Percentiles rank a stretch among this genome's conserved stretches.
Conservation (phyloP, 139 green algal species). For the Chlorella sp. region DNA sequence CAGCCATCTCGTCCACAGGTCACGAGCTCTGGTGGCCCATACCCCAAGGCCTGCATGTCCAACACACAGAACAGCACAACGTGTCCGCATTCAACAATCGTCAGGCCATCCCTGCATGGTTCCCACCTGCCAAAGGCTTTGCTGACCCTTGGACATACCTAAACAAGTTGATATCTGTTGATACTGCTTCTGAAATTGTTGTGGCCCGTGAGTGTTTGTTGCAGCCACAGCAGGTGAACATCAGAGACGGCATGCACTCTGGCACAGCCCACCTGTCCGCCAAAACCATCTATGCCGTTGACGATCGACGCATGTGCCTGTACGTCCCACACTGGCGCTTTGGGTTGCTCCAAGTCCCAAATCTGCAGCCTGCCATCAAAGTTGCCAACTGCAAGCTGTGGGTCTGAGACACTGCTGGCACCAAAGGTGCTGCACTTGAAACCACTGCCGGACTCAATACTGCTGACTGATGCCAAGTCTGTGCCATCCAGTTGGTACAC, state of each 20-base stretch:
- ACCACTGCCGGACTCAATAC: constrained; percentile 44
- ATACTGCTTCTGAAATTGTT: no score
- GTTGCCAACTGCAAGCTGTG: constrained; percentile 66
- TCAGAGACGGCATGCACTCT: no score
- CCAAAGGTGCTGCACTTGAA: constrained; percentile 82
- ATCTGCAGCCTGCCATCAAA: constrained; percentile 65
- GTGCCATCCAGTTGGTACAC: constrained; percentile 67
- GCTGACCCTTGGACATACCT: no score
- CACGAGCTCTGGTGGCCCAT: constrained; percentile 71
- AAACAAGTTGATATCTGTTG: no score
- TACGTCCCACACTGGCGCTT: constrained; percentile 46
- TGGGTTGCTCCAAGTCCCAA: constrained; percentile 66
- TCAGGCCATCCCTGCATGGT: no score
- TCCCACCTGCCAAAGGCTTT: no score
- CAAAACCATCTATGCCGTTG: constrained; percentile 75
- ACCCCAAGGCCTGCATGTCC: constrained; percentile 45
- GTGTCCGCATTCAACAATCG: no score
- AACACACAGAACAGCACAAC: no score
- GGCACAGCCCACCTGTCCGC: constrained; percentile 51
- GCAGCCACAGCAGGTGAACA: no score
- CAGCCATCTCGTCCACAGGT: constrained; percentile 78
- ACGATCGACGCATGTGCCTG: constrained; percentile 76
- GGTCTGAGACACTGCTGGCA: constrained; percentile 47
- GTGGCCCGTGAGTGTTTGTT: no score
- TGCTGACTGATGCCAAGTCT: constrained; percentile 46